These are phyloP conservation scores for Pseudocercospora eumusae DNA, from an alignment of 2,329 filamentous ascomycete genomes.

Conservation along the genomic window DNA sequence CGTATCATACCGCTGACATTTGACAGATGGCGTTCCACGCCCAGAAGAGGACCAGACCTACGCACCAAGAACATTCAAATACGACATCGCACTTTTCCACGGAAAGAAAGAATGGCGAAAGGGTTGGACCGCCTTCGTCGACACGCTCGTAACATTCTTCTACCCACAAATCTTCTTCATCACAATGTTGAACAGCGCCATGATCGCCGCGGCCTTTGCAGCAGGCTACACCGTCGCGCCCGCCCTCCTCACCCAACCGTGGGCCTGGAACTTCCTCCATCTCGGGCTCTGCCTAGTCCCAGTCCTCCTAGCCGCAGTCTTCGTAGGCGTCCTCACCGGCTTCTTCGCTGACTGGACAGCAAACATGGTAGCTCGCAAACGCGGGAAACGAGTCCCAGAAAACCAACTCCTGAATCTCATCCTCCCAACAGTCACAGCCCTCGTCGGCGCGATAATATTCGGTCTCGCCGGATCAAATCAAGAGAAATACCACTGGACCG, in stretches of 20 bases:
- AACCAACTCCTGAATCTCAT: constrained; percentile 36
- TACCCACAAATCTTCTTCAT: constrained; percentile 40
- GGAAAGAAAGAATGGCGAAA: constrained; percentile 30
- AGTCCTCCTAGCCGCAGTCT: constrained; percentile 32
- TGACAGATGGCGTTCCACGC: constrained; percentile 24
- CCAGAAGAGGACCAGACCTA: constrained; percentile 15
- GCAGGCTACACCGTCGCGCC: constrained; percentile 33
- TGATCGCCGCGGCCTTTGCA: constrained; percentile 36
- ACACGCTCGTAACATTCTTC: constrained; percentile 37
- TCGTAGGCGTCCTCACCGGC: constrained; percentile 32
- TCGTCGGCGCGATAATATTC: constrained; percentile 35
- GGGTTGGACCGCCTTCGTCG: constrained; percentile 33
- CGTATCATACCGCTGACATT: background rate
- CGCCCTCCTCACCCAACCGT: constrained; percentile 31
- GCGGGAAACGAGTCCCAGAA: constrained; percentile 35
- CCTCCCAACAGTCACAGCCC: constrained; percentile 32
- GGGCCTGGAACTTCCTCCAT: constrained; percentile 32
- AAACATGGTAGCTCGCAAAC: constrained; percentile 33
- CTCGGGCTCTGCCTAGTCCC: constrained; percentile 34
- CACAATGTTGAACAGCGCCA: constrained; percentile 36
- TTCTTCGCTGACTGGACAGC: constrained; percentile 33
- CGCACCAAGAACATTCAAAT: constrained; percentile 28
- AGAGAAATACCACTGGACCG: constrained; percentile 30
- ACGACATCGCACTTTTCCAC: constrained; percentile 33
- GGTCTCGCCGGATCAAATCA: constrained; percentile 32